These are phyloP conservation scores for Aspergillus quadricinctus DNA, from an alignment of 2,329 filamentous ascomycete species.

Conservation along the genomic window DNA sequence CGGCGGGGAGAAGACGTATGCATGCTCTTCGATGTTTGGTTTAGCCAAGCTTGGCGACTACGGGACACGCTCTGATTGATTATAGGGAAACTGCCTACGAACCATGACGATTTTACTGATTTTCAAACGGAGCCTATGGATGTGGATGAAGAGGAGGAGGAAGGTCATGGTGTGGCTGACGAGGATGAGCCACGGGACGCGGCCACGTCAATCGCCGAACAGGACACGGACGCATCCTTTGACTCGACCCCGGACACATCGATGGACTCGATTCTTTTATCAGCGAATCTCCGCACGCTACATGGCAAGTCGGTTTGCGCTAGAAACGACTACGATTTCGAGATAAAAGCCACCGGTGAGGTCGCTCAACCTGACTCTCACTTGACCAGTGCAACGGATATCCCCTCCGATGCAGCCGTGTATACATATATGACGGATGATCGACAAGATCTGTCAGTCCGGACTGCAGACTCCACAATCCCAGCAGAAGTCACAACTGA, in stretches of 20 bases:
- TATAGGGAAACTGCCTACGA: slow-evolving; percentile 20
- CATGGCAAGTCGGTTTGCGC: slow-evolving; percentile 12
- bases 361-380: slow-evolving; percentile 1
- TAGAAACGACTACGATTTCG: slow-evolving; percentile 2
- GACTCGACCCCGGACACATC: slow-evolving; percentile 8
- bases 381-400: neutral
- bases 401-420: neutral
- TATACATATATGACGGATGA: slow-evolving; percentile 11
- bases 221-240: slow-evolving; percentile 14
- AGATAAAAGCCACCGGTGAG: slow-evolving; percentile 12
- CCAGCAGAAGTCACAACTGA: slow-evolving; percentile 14
- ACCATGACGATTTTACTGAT: slow-evolving; percentile 7
- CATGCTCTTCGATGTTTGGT: neutral
- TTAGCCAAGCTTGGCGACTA: slow-evolving; percentile 1
- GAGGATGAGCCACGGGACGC: slow-evolving; percentile 5
- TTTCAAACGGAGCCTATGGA: slow-evolving; percentile 10
- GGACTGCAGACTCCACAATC: slow-evolving; percentile 1
- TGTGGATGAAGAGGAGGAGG: slow-evolving; percentile 5
- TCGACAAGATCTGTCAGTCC: slow-evolving; percentile 3
- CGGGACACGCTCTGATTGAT: neutral
- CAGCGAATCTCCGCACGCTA: slow-evolving; percentile 19
- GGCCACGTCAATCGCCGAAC: slow-evolving; percentile 17
- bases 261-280: slow-evolving; percentile 6
- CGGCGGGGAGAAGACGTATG: slow-evolving; percentile 27
- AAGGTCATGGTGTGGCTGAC: slow-evolving; percentile 4